Evolutionary conservation across 352 stramenopile species (phyloP), one percentile per base, ranked within the genome.

Genomic region (Globisporangium megalacanthum): DNA sequence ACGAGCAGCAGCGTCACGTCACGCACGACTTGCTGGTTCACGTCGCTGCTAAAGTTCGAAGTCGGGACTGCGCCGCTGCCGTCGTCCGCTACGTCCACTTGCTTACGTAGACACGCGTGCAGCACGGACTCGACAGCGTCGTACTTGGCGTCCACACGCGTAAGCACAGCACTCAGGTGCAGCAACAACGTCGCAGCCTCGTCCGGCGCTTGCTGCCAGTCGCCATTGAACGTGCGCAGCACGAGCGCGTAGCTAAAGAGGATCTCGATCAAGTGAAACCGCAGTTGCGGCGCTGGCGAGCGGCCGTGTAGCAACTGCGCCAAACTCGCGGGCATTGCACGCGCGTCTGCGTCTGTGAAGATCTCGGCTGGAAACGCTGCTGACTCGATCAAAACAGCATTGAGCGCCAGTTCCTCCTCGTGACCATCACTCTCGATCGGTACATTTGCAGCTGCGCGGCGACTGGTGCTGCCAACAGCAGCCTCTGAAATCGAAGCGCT

Each of bases 201-300:
- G 44, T 57, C 49, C 10, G 67, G 55, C 58, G 89, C 82, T 67
- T 88, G 70, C 11, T 49, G 50, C 68, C 82, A 91, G 58, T 94
- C 83, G 19, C 83, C 83, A 22, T 94, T 94, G 67, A 87, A 94
- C 41, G 51, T 68, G 11, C 83, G 77, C 67, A 94, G 63, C 7
- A 87, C 69, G n/a, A 85, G 54, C 13, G 72, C 71, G 56, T 94
- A 94, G 2, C 77, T 72, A 42, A 88, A 88, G 6, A 92, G 51
- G 14, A 89, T 36, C 58, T 94, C 83, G 3, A 89, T 48, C 45
- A 92, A 51, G 61, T 94, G 75, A 48, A 75, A 87, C 20, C 61
- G 57, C 10, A 94, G 63, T 11, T 44, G 69, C 2, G 70, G 72
- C 41, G 81, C 80, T 7, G 74, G 72, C 3, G 65, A 33, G 22